Base-by-base conservation (phyloP, 2,329 filamentous ascomycete genomes). In the Neophaeococcomyces mojaviensis region DNA sequence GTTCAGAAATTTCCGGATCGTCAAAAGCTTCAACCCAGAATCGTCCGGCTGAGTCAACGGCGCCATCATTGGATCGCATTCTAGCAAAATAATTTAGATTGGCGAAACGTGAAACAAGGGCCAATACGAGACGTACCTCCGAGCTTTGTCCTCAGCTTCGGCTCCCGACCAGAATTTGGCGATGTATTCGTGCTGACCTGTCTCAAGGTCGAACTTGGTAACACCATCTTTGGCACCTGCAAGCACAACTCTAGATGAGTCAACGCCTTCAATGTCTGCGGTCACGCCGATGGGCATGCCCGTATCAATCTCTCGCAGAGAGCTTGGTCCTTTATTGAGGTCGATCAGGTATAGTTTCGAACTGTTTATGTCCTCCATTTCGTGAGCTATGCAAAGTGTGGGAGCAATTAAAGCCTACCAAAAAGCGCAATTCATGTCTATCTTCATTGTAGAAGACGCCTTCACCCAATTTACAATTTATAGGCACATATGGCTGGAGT, bases 21-120 rank as follows among this genome's bases (percentile, higher is more conserved):
- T 87, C 92, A 86, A 95, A 94, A 51, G 78, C 78, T 6, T 88
- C 87, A 4, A 88, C 73, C 84, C 87, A 94, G 67, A 90, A 92
- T 28, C 87, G 73, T 26, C 89, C 88, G 51, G 81, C 75, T 20
- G 80, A 81, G 60, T 95, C 88, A 42, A 86, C 80, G 4, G 81
- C 84, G 38, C 88, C 88, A 60, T 95, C 89, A 61, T 95, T 95
- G 64, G 74, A 75, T 45, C 84, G 71, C 67, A 70, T 69, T 37
- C 67, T 76, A 54, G 44, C 28, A n/a, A 26, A 15, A 10, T 19
- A 4, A 15, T 37, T 44, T 15, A 26, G 26, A 12, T 9, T 15
- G 28, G 7, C 2, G 13, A 15, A 4, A 15, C 28, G 3, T 10
- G 16, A 6, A 44, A 16, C 24, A 8, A 10, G 24, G 24, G 32